These are phyloP conservation scores for Botrytis fabae DNA, from an alignment of 2,329 filamentous ascomycete genomes.

Conservation along the genomic window DNA sequence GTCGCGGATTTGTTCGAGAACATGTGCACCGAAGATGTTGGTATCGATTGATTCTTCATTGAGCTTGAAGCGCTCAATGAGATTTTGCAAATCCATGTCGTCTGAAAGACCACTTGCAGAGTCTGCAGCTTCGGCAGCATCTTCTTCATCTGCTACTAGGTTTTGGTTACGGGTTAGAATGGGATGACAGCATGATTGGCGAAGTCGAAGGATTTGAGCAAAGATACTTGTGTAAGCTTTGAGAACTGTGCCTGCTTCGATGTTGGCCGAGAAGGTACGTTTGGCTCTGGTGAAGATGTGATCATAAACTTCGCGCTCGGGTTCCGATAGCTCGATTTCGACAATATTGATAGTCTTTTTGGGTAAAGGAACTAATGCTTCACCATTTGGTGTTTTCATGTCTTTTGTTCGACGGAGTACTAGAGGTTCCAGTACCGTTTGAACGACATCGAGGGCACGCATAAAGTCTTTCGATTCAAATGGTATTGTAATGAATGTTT, in stretches of 20 bases:
- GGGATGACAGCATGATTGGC: slow-evolving; percentile 94
- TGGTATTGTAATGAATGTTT: slow-evolving; percentile 95
- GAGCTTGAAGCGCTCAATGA: slow-evolving; percentile 81
- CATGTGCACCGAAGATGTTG: slow-evolving; percentile 79
- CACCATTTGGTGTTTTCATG: slow-evolving; percentile 91
- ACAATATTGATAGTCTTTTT: slow-evolving; percentile 82
- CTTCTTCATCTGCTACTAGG: slow-evolving; percentile 83
- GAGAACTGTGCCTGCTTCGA: slow-evolving; percentile 88
- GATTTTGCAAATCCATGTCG: slow-evolving; percentile 89
- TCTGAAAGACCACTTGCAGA: slow-evolving; percentile 80
- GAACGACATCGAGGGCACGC: slow-evolving; percentile 90
- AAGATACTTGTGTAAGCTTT: slow-evolving; percentile 98
- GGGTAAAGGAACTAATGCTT: slow-evolving; percentile 78
- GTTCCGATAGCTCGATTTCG: slow-evolving; percentile 77
- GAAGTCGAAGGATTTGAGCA: slow-evolving; percentile 87
- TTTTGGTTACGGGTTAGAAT: slow-evolving; percentile 82
- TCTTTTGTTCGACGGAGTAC: slow-evolving; percentile 94
- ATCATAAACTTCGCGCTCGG: slow-evolving; percentile 89
- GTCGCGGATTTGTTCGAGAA: slow-evolving; percentile 85
- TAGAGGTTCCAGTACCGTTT: slow-evolving; percentile 93
- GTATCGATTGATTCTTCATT: slow-evolving; percentile 62
- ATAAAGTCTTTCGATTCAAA: slow-evolving; percentile 96
- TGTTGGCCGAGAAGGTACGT: slow-evolving; percentile 78
- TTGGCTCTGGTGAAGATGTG: slow-evolving; percentile 84
- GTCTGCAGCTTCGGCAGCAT: slow-evolving; percentile 75